Percentiles rank a stretch among this genome's conserved stretches.
These are phyloP conservation scores for Hyaloscypha hepaticicola DNA, from an alignment of 495 filamentous ascomycete species.

Conservation along the genomic window DNA sequence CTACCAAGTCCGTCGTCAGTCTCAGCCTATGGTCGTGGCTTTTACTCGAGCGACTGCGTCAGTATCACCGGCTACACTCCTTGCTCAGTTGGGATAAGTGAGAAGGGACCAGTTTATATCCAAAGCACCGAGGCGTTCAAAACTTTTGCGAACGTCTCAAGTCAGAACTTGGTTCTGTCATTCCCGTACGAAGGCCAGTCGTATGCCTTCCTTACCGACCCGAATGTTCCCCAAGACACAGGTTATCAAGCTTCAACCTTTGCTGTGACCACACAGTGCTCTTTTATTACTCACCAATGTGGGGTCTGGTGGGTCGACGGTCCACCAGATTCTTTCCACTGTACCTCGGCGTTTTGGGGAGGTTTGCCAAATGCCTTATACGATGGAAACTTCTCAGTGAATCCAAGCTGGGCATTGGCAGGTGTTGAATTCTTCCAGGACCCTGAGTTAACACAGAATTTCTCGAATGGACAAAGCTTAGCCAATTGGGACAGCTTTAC, in stretches of 20 bases:
- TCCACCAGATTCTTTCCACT: neutral
- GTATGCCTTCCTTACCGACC: neutral
- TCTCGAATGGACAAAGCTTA: neutral
- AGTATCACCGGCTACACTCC: neutral
- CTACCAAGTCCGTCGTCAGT: neutral
- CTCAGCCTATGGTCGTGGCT: neutral
- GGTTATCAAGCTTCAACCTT: conserved; percentile 1
- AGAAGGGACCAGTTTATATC: neutral
- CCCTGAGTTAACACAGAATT: neutral
- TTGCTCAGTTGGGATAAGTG: neutral
- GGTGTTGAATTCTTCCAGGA: conserved; percentile 3
- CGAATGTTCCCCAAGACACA: neutral
- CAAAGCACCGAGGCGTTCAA: neutral
- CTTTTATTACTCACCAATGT: neutral
- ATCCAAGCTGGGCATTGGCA: neutral
- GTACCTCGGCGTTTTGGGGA: neutral
- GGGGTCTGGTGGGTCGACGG: neutral
- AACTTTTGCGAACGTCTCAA: neutral
- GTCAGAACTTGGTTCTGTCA: neutral
- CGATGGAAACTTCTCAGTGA: neutral
- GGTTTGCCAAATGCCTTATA: neutral
- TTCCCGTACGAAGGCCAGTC: neutral
- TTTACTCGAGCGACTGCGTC: neutral
- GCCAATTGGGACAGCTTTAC: neutral
- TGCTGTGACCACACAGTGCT: conserved; percentile 4